Evolutionary conservation across 2,329 filamentous ascomycete species (phyloP).

Genomic region (Ascochyta lentis): DNA sequence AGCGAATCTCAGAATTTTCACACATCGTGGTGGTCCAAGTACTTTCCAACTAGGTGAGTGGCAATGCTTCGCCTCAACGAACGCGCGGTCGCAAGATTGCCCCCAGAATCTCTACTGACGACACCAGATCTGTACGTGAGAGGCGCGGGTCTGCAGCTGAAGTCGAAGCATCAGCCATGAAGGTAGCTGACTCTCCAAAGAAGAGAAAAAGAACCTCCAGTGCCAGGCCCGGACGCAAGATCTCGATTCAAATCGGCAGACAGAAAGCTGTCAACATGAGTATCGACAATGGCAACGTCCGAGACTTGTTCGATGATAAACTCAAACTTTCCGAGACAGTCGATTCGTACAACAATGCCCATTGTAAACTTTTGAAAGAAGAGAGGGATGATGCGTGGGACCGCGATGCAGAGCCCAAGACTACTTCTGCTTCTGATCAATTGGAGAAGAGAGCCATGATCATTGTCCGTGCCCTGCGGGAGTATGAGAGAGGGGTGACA

Average conservation of each 20-base stretch:
- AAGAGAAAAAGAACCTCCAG: slow-evolving; percentile 43
- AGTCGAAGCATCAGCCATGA: slow-evolving; percentile 35
- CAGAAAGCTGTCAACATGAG: slow-evolving; percentile 14
- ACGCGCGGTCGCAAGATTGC: neutral
- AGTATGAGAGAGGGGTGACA: slow-evolving; percentile 50
- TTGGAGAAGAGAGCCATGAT: slow-evolving; percentile 40
- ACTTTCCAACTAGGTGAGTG: slow-evolving; percentile 40
- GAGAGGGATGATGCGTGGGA: slow-evolving; percentile 50
- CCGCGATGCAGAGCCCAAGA: slow-evolving; percentile 30
- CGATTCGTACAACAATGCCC: slow-evolving; percentile 28
- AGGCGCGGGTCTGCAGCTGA: slow-evolving; percentile 31
- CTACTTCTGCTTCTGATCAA: slow-evolving; percentile 12
- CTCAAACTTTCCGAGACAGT: slow-evolving; percentile 4
- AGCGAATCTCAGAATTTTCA: slow-evolving; percentile 34
- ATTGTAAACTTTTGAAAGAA: slow-evolving; percentile 34
- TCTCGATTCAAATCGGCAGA: slow-evolving; percentile 13
- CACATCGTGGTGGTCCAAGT: slow-evolving; percentile 38
- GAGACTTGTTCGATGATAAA: slow-evolving; percentile 13
- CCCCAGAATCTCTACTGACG: slow-evolving; percentile 9
- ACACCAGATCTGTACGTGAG: slow-evolving; percentile 42
- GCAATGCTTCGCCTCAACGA: neutral
- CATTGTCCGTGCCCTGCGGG: slow-evolving; percentile 50
- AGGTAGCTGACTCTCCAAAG: slow-evolving; percentile 40
- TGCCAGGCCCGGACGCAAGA: neutral
- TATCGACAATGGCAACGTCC: neutral